A percentile compares a stretch with the other conserved stretches of the same genome.
These are phyloP conservation scores for Peronospora belbahrii DNA, from an alignment of 352 stramenopile species.

Conservation along the genomic window DNA sequence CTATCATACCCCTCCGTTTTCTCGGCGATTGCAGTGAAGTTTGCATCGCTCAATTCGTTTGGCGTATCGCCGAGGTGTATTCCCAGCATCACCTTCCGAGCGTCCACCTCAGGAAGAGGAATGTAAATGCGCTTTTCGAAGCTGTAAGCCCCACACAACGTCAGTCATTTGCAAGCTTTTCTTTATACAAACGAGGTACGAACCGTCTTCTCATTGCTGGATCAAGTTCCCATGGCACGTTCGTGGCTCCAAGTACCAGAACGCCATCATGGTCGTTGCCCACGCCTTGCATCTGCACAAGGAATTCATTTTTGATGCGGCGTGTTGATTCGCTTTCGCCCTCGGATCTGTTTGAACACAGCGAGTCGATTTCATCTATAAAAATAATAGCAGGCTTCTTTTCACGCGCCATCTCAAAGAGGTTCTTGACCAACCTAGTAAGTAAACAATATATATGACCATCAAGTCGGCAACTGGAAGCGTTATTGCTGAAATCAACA, in stretches of 20 bases:
- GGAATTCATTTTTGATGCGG: constrained; percentile 97
- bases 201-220: constrained; percentile 92
- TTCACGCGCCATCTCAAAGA: constrained; percentile 97
- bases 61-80: constrained; percentile 97
- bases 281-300: constrained; percentile 97
- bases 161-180: background rate
- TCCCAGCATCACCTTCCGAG: constrained; percentile 93
- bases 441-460: background rate
- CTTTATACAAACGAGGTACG: background rate
- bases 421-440: constrained; percentile 91
- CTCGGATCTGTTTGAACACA: constrained; percentile 89
- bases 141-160: constrained; percentile 24
- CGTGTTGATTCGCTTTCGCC: constrained; percentile 93
- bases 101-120: constrained; percentile 90
- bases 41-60: constrained; percentile 87
- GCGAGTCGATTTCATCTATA: constrained; percentile 96
- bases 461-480: background rate
- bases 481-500: background rate
- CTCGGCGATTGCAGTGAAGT: constrained; percentile 91
- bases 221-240: constrained; percentile 98
- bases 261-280: constrained; percentile 87
- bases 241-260: constrained; percentile 95
- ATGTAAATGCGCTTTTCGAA: constrained; percentile 99
- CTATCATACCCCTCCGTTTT: constrained; percentile 86
- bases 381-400: constrained; percentile 93